Evolutionary conservation across 2,329 filamentous ascomycete species (phyloP), one percentile per base, ranked within the genome.

Genomic region (Lizonia empirigonia): DNA sequence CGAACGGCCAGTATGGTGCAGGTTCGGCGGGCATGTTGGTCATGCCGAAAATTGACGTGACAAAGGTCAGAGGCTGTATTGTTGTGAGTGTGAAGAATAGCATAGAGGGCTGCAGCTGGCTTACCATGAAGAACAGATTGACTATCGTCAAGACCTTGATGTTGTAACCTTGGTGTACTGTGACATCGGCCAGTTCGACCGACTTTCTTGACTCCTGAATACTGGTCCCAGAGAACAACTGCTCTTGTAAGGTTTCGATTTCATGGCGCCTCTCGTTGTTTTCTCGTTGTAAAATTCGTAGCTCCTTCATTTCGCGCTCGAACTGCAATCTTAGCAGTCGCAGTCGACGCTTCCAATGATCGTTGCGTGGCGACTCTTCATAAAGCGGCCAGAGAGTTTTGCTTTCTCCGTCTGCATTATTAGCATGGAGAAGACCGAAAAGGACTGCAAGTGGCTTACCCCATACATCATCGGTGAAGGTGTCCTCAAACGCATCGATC

Each of bases 171-270:
- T 87, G 84, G 48, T 80, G 72, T 16, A 81, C 77, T 0, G 79
- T 80, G 10, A 80, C 79, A 36, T 76, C 76, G 1, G 77, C 73
- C 38, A 78, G 65, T 50, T 86, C 82, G 27, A 87, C 84, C 13
- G 81, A 83, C 58, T 84, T 80, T 12, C 84, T 73, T 32, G 78
- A 81, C 65, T 86, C 84, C 59, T 84, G 80, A 47, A 87, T 84
- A 2, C 77, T 80, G n/a, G 83, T 86, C 2, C 84, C 84, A 27
- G 76, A 81, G 67, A 86, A 87, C 0, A 87, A 76, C 64, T 86
- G 83, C 52, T 86, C 83, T 44, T 84, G 74, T 50, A 87, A 64
- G 4, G 78, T 80, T 42, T 78, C 72, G 37, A 85, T 83, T 62
- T 85, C 82, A 41, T 78, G 78, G 15, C 82, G 70, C 13, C 80